Evolutionary conservation across 148 eudicot genomes (phyloP), one percentile per base, ranked within the genome.

Genomic region (Amaranthus palmeri): DNA sequence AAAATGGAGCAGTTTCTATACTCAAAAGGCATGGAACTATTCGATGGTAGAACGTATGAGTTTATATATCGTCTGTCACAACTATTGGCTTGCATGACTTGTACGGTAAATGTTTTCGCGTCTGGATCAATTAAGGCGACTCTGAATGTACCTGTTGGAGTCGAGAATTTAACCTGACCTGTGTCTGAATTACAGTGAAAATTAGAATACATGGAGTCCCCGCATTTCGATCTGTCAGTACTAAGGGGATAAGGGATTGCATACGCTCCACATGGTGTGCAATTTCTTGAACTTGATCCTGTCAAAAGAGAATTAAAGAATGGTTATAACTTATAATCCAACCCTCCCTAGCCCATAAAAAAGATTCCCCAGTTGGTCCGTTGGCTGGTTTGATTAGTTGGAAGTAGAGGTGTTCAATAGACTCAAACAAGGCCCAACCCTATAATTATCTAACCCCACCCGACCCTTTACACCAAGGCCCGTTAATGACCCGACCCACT

Each of bases 241-340:
- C 72, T 67, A n/a, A 74, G 59, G 14, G 77, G 77, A 42, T 74
- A 74, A 4, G 77, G 77, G 66, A 74, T 74, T n/a, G 14, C 25
- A 40, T 74, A 74, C 41, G 77, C 64, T 54, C 77, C 77, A 59
- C 77, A 74, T 58, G 77, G 57, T 8, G 50, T 46, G 13, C 77
- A 74, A 52, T 17, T 48, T 68, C 67, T 67, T 49, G 71, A 40
- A 56, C 60, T 74, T 49, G 56, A 46, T 49, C 36, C 77, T 74
- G 72, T 40, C 50, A 40, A 52, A 13, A 18, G 14, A 40, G 44
- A n/a, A 73, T 13, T 10, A 17, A 14, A 61, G 0, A 6, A 44
- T 17, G 9, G 47, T 12, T 48, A 60, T 7, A 2, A 11, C 69
- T 12, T 53, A 6, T 49, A 25, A 10, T 10, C 43, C 18, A 25